A percentile compares a stretch with the other conserved stretches of the same genome.
phyloP scores from a whole-genome alignment of 306 rosid genomes.

The Pyrus pyrifolia region DNA sequence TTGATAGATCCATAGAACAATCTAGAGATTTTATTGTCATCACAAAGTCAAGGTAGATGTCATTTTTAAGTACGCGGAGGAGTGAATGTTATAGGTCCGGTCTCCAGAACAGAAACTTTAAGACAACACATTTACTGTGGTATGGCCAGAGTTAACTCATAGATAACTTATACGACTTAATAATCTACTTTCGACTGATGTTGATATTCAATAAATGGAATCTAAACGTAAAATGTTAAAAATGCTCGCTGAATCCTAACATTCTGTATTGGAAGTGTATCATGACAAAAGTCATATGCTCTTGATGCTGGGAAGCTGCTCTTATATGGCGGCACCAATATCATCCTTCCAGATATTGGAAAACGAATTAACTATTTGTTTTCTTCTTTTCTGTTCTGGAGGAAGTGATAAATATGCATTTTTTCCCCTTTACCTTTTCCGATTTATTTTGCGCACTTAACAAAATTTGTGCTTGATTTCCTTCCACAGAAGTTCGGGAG shows the following conservation, averaged over 20 bases:
- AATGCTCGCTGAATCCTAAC: neutral
- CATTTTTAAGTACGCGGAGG: neutral
- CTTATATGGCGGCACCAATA: neutral
- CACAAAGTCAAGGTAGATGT: neutral
- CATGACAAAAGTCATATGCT: neutral
- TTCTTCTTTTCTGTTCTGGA: neutral
- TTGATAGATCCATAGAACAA: neutral
- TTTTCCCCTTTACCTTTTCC: neutral
- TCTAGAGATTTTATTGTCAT: neutral
- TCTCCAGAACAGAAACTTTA: neutral
- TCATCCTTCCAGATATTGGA: neutral
- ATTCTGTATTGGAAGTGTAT: neutral
- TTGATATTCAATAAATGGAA: neutral
- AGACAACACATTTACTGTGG: neutral
- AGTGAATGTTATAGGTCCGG: neutral
- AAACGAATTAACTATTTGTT: neutral
- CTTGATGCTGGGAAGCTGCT: neutral
- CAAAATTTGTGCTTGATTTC: constrained; percentile 7
- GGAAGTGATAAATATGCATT: neutral
- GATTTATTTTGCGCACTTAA: neutral
- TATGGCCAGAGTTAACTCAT: neutral
- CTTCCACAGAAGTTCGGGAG: constrained; percentile 57
- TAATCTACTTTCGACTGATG: neutral
- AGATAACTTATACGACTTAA: neutral
- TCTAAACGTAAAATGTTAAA: neutral